Evolutionary conservation across 2,329 filamentous ascomycete genomes (phyloP).

Genomic region (Fonsecaea erecta): DNA sequence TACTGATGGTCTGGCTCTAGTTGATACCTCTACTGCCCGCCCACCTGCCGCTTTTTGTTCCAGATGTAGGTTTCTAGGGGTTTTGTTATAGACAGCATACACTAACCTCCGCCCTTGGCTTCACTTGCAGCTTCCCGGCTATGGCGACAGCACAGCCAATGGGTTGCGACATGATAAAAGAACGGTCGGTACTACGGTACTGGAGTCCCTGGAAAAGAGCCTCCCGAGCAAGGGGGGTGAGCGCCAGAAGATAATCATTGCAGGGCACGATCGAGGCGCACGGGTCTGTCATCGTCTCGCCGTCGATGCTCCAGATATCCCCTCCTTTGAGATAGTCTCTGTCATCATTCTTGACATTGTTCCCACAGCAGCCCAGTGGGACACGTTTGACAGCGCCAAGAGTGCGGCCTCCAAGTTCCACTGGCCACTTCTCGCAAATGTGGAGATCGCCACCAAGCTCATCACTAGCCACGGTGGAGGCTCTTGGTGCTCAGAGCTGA

Average conservation of each 20-base stretch:
- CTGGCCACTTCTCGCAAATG: conserved; percentile 56
- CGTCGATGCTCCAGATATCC: conserved; percentile 42
- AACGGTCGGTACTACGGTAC: conserved; percentile 47
- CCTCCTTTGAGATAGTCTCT: conserved; percentile 44
- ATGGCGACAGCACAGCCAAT: conserved; percentile 1
- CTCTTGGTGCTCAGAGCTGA: conserved; percentile 43
- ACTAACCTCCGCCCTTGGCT: neutral
- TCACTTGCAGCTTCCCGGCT: neutral
- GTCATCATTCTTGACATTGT: conserved; percentile 55
- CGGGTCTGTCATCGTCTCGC: conserved; percentile 55
- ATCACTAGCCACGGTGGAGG: conserved; percentile 49
- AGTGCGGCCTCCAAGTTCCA: conserved; percentile 50
- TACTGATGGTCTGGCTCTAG: neutral
- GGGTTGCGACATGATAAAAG: conserved; percentile 43
- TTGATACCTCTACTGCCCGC: neutral
- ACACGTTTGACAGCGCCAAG: conserved; percentile 44
- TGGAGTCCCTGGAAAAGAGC: conserved; percentile 44
- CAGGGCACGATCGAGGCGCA: conserved; percentile 56
- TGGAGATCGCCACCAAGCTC: conserved; percentile 48
- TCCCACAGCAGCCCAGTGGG: conserved; percentile 53
- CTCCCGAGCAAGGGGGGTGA: conserved; percentile 37
- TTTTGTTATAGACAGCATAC: neutral
- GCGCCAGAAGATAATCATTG: conserved; percentile 49
- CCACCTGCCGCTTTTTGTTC: neutral
- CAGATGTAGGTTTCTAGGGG: neutral